phyloP scores from a whole-genome alignment of 495 filamentous ascomycete genomes.

The Aspergillus avenaceus region DNA sequence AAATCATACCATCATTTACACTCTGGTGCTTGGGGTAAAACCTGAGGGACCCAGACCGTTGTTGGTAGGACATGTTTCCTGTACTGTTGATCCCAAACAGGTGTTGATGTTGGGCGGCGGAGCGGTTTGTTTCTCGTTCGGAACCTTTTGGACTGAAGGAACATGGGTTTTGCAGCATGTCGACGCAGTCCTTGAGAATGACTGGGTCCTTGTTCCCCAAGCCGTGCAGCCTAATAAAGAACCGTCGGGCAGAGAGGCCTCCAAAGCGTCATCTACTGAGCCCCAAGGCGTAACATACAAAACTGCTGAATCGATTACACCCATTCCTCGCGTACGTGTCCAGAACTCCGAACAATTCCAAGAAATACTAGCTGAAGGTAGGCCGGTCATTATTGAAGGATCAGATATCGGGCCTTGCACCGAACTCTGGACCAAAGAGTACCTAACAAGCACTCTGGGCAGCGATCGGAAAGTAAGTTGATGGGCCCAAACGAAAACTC shows the following conservation, averaged over 20 bases:
- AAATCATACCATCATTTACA: slow-evolving; percentile 13
- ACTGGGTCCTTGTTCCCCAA: slow-evolving; percentile 19
- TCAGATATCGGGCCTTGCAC: slow-evolving; percentile 65
- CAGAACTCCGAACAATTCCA: slow-evolving; percentile 53
- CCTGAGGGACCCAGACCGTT: slow-evolving; percentile 47
- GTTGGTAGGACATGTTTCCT: slow-evolving; percentile 60
- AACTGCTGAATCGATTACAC: slow-evolving; percentile 3
- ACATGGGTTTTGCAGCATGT: slow-evolving; percentile 40
- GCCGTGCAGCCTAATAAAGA: slow-evolving; percentile 8
- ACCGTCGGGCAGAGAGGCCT: neutral
- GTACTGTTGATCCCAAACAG: slow-evolving; percentile 36
- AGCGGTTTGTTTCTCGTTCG: slow-evolving; percentile 87
- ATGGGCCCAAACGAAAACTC: neutral
- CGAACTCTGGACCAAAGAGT: slow-evolving; percentile 62
- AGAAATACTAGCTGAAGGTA: slow-evolving; percentile 50
- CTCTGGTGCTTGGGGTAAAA: slow-evolving; percentile 17
- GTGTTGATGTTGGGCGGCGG: slow-evolving; percentile 72
- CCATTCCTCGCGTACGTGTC: slow-evolving; percentile 49
- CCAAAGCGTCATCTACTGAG: neutral
- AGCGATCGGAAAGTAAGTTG: slow-evolving; percentile 54
- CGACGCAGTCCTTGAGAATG: slow-evolving; percentile 14
- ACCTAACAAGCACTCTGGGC: slow-evolving; percentile 63
- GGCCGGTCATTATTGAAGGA: slow-evolving; percentile 62
- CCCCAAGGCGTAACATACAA: slow-evolving; percentile 1
- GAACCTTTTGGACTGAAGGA: slow-evolving; percentile 67